Evolutionary conservation across 2,329 filamentous ascomycete species (phyloP).

Genomic region (Cladosporium sphaerospermum): DNA sequence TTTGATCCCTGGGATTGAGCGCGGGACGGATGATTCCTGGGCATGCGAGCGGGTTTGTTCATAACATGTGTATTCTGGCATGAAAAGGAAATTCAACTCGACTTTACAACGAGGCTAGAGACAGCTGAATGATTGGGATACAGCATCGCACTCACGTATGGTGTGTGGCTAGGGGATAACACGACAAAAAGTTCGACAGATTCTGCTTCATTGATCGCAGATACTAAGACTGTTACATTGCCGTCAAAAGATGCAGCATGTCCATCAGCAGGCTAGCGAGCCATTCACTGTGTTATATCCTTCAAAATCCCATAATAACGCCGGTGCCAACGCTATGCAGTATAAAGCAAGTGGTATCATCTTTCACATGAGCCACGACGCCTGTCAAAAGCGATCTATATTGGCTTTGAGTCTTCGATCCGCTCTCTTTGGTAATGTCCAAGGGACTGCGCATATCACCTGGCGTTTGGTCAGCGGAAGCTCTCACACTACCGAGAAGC

Average conservation of each 20-base stretch:
- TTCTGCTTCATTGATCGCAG: background rate
- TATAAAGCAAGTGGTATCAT: conserved; percentile 8
- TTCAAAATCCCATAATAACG: background rate
- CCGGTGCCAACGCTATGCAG: conserved; percentile 18
- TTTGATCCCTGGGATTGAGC: background rate
- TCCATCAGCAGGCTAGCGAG: background rate
- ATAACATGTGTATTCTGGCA: conserved; percentile 8
- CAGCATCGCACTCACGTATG: background rate
- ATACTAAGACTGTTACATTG: background rate
- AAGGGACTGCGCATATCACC: conserved; percentile 45
- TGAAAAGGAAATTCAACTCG: background rate
- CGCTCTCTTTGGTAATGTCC: conserved; percentile 43
- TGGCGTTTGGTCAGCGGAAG: conserved; percentile 17
- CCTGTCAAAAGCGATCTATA: conserved; percentile 20
- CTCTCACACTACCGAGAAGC: background rate
- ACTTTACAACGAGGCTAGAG: background rate
- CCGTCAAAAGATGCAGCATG: background rate
- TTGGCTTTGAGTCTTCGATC: conserved; percentile 17
- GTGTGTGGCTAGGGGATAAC: background rate
- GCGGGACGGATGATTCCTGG: background rate
- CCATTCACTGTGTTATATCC: background rate
- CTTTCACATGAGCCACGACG: background rate
- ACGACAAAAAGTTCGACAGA: background rate
- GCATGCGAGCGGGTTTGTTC: background rate
- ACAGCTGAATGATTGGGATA: background rate